Evolutionary conservation across 2,329 filamentous ascomycete species (phyloP).

Genomic region (Trichoderma sp.): DNA sequence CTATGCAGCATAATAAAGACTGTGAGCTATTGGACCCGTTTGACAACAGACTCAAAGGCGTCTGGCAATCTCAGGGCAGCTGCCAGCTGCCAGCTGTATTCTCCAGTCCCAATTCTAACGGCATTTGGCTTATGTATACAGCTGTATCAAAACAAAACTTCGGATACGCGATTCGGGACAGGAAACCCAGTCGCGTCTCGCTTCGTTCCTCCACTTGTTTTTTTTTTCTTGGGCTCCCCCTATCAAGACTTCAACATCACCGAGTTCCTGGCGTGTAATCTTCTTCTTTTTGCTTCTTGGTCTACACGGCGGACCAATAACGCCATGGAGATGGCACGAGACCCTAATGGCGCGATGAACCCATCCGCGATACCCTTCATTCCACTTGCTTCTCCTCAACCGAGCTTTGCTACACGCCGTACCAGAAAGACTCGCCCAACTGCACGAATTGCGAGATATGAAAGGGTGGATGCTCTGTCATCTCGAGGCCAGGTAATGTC

Average conservation of each 20-base stretch:
- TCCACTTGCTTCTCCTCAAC: constrained; percentile 21
- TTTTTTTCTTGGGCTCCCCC: not conserved
- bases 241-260: not conserved
- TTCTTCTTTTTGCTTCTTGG: not conserved
- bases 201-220: not conserved
- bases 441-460: not conserved
- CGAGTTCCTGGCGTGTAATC: not conserved
- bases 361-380: constrained; percentile 30
- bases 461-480: not conserved
- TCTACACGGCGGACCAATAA: not conserved
- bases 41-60: not conserved
- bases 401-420: not conserved
- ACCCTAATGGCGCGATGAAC: constrained; percentile 31
- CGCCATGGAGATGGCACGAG: not conserved
- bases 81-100: not conserved
- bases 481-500: not conserved
- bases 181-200: not conserved
- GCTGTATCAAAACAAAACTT: not conserved
- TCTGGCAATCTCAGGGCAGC: not conserved
- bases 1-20: too few relatives aligned
- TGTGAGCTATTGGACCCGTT: not conserved
- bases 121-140: not conserved
- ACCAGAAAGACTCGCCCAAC: not conserved
- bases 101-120: not conserved
- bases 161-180: not conserved